A percentile compares a stretch with the other conserved stretches of the same genome.
phyloP scores from a whole-genome alignment of 495 filamentous ascomycete genomes.

The Talaromyces wortmannii region DNA sequence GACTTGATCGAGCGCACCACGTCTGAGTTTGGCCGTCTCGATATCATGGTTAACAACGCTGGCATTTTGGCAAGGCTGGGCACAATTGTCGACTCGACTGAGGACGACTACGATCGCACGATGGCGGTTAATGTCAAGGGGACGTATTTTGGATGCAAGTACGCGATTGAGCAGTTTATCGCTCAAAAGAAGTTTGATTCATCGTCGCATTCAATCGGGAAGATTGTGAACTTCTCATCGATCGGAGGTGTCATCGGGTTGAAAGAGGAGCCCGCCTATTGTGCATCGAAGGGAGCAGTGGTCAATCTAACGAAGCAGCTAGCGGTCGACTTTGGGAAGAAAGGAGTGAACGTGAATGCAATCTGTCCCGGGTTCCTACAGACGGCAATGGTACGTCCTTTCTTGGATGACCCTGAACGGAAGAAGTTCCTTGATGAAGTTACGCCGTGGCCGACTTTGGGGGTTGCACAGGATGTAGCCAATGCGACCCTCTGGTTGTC shows the following conservation, averaged over 20 bases:
- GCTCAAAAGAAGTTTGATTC: conserved; percentile 27
- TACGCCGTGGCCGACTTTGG: neutral
- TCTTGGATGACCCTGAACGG: neutral
- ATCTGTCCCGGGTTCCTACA: neutral
- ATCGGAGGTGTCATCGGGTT: conserved; percentile 27
- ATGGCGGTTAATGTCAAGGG: conserved; percentile 38
- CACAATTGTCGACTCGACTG: conserved; percentile 2
- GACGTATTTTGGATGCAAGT: conserved; percentile 44
- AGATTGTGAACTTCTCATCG: conserved; percentile 48
- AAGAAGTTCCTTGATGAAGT: neutral
- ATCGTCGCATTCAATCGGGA: conserved; percentile 38
- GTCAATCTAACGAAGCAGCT: conserved; percentile 18
- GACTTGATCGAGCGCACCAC: conserved; percentile 13
- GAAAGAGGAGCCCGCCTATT: conserved; percentile 32
- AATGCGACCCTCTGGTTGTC: neutral
- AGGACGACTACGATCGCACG: conserved; percentile 33
- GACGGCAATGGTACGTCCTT: neutral
- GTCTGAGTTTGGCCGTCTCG: conserved; percentile 14
- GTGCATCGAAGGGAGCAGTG: conserved; percentile 45
- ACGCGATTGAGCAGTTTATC: conserved; percentile 41
- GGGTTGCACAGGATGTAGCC: neutral
- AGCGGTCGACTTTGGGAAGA: neutral
- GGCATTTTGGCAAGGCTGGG: neutral
- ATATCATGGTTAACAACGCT: conserved; percentile 24
- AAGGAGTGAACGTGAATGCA: neutral